Evolutionary conservation across 2,329 filamentous ascomycete species (phyloP), one percentile per base, ranked within the genome.

Genomic region (Metarhizium humberi): DNA sequence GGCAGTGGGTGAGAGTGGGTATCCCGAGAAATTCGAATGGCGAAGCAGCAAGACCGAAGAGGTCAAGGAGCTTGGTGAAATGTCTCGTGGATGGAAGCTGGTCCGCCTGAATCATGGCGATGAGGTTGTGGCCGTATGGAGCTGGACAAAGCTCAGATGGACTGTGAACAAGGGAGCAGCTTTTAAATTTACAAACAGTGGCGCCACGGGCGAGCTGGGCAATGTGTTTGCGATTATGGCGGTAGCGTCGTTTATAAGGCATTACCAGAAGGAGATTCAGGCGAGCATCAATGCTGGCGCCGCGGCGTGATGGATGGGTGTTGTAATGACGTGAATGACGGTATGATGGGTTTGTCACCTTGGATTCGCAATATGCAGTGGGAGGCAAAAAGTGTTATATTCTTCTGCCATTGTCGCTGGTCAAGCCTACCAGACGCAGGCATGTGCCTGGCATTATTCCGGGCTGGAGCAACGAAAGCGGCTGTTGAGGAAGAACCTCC

Each of bases 71-170:
- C 62, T 75, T 3, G 66, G 64, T 29, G 61, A 67, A 6, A 54
- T 61, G n/a, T 63, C 59, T 4, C 58, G 61, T 13, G 73, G 74
- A 8, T 74, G 70, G 69, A 75, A 76, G 63, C 66, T 78, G 1
- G 56, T 60, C 25, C 61, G 64, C 38, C 53, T 61, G 6, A 60
- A 66, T 16, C 40, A 50, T 18, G 64, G 67, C 16, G 72, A 65
- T 43, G 75, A 78, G 63, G 66, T 77, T 16, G 74, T 77, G 13
- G 75, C 74, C 0, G 68, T 69, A 4, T 75, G 67, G 64, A 62
- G 55, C n/a, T 50, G 52, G 10, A 54, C 56, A 46, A 55, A 40
- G 32, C 11, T 57, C 25, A 48, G 29, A 32, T 54, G 34, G 18
- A 46, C 34, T 7, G n/a, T 68, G 40, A 62, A 52, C 50, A 64